Evolutionary conservation across 2,329 filamentous ascomycete genomes (phyloP).

Genomic region (Aureobasidium vineae): DNA sequence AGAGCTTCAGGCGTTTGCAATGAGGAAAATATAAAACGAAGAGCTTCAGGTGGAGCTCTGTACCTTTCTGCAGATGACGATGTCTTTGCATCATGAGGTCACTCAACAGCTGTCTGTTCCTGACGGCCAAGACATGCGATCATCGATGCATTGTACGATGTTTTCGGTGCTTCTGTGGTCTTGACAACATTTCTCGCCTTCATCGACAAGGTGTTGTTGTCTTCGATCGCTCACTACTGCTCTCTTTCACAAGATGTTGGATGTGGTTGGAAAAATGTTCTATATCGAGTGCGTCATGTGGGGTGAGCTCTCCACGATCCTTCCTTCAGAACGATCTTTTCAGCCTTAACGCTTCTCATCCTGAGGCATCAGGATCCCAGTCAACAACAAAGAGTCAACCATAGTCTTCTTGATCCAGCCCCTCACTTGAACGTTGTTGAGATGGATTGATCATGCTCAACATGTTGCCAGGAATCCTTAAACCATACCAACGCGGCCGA

Average conservation of each 20-base stretch:
- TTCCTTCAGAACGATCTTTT: neutral
- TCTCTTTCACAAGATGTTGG: neutral
- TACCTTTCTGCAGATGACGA: constrained; percentile 15
- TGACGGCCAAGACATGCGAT: constrained; percentile 21
- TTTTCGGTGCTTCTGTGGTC: constrained; percentile 11
- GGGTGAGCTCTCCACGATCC: neutral
- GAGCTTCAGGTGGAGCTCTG: constrained; percentile 13
- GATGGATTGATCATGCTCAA: neutral
- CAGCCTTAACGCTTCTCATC: neutral
- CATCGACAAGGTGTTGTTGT: neutral
- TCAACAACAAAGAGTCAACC: neutral
- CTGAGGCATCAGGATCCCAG: neutral
- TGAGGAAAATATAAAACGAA: constrained; percentile 10
- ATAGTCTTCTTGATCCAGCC: neutral
- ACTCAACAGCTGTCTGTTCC: constrained; percentile 15
- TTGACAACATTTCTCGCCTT: neutral
- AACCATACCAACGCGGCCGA: neutral
- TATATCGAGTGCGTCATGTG: constrained; percentile 21
- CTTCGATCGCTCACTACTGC: neutral
- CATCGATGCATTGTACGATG: constrained; percentile 3
- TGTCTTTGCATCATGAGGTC: constrained; percentile 17
- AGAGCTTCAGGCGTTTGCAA: neutral
- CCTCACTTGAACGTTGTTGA: neutral
- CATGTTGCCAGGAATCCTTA: no score
- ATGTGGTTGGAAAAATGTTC: neutral